A percentile compares a stretch with the other conserved stretches of the same genome.
Conservation (phyloP, 768 basidiomycete genomes). For the Suillus tomentosus region DNA sequence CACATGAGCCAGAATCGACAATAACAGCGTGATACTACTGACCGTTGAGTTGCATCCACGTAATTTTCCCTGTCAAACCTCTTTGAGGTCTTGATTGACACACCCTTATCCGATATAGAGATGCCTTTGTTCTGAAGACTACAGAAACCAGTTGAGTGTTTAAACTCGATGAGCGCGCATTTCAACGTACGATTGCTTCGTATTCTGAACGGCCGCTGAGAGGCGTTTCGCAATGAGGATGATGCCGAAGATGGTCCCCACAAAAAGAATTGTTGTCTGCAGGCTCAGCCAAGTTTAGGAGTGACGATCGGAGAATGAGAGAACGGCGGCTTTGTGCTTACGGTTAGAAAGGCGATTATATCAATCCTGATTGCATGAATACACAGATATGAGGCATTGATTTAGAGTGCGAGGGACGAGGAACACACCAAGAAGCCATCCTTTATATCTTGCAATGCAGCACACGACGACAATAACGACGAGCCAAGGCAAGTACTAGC, state of each 20-base stretch:
- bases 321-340: conserved; percentile 23
- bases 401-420: neutral
- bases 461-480: neutral
- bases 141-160: neutral
- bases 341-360: conserved; percentile 42
- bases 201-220: conserved; percentile 45
- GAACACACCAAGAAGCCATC: conserved; percentile 23
- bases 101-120: conserved; percentile 57
- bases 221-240: conserved; percentile 40
- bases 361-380: conserved; percentile 38
- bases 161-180: neutral
- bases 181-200: conserved; percentile 55
- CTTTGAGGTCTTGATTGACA: conserved; percentile 65
- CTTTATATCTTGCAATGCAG: neutral
- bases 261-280: conserved; percentile 51
- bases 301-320: neutral
- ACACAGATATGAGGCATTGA: neutral
- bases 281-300: neutral
- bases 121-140: conserved; percentile 62
- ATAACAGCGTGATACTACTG: conserved; percentile 12
- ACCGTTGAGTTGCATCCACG: conserved; percentile 76
- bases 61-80: conserved; percentile 64
- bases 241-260: conserved; percentile 47
- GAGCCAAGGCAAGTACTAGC: neutral
- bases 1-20: neutral